Evolutionary conservation across 1,284 basidiomycete species (phyloP).

Genomic region (Melampsora occidentalis): DNA sequence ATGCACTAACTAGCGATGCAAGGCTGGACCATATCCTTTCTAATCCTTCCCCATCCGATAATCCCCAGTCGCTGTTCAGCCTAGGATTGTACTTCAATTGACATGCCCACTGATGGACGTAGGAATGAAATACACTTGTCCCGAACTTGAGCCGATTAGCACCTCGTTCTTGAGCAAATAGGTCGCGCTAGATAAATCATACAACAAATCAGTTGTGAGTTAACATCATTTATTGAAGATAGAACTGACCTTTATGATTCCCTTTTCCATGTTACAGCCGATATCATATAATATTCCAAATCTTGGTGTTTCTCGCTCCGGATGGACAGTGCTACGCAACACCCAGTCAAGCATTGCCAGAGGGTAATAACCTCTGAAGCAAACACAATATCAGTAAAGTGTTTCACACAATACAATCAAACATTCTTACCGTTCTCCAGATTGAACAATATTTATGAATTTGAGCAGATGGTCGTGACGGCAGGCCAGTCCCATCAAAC

Average conservation of each 20-base stretch:
- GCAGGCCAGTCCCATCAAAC: slow-evolving; percentile 17
- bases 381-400: no score
- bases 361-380: neutral
- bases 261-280: no score
- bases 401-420: no score
- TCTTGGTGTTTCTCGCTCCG: no score
- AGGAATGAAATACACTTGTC: slow-evolving; percentile 15
- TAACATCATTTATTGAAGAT: neutral
- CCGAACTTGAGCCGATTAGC: neutral
- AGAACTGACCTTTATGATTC: no score
- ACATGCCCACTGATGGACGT: slow-evolving; percentile 18
- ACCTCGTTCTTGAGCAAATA: neutral
- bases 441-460: neutral
- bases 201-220: neutral
- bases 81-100: slow-evolving; percentile 13
- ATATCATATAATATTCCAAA: neutral
- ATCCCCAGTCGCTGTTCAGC: neutral
- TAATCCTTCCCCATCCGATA: slow-evolving; percentile 7
- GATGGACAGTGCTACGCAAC: neutral
- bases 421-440: neutral
- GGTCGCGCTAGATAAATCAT: neutral
- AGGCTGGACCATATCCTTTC: slow-evolving; percentile 7
- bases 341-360: neutral
- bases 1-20: neutral
- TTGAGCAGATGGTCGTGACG: slow-evolving; percentile 11